Conservation (phyloP, 305 asterid genomes). For the Solanum hybrid region DNA sequence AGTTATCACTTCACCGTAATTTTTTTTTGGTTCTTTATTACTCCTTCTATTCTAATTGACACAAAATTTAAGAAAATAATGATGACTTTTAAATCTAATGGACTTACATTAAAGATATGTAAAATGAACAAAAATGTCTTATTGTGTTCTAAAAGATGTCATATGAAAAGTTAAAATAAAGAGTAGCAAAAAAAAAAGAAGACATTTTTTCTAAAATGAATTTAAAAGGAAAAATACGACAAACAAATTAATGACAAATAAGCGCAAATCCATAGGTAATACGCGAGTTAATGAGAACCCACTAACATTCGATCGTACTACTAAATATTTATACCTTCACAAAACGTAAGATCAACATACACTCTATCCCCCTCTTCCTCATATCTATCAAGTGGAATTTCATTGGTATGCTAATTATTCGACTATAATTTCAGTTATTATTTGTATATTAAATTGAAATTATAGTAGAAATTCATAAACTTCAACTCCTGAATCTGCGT, state of each 20-base stretch:
- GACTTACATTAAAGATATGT: neutral
- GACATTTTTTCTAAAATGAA: neutral
- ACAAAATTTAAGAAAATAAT: neutral
- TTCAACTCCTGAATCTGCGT: neutral
- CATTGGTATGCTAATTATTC: neutral
- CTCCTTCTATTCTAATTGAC: neutral
- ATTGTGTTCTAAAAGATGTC: neutral
- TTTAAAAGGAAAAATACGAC: neutral
- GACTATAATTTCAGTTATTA: neutral
- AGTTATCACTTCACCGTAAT: neutral
- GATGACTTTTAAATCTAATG: neutral
- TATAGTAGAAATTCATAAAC: accelerated
- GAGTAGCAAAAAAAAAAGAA: neutral
- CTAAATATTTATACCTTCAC: neutral
- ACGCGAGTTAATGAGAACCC: neutral
- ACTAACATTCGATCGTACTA: neutral
- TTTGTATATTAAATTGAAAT: neutral
- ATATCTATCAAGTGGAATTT: neutral
- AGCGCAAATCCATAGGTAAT: neutral
- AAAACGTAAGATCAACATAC: no score
- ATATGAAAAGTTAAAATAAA: neutral
- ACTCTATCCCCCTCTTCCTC: neutral
- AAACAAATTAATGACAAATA: neutral
- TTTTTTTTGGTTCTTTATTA: neutral
- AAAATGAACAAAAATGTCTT: neutral